Conservation (phyloP, 2,329 filamentous ascomycete species). For the Aspergillus phoenicis region DNA sequence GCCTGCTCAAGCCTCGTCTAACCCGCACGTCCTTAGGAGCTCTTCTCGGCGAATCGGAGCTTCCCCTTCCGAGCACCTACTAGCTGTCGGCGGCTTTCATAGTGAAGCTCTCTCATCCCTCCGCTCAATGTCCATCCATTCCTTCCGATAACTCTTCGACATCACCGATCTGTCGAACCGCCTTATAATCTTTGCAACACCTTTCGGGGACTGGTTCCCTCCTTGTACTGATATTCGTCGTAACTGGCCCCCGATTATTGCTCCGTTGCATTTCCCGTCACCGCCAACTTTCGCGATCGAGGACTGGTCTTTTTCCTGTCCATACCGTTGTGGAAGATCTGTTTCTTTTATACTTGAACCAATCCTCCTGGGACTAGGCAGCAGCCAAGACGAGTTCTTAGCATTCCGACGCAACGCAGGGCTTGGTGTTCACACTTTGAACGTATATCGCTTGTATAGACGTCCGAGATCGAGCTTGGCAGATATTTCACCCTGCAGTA, state of each 20-base stretch:
- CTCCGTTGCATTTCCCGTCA: slow-evolving; percentile 4
- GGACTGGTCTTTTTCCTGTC: neutral
- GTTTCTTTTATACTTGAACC: slow-evolving; percentile 24
- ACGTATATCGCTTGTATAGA: slow-evolving; percentile 28
- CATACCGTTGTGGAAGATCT: slow-evolving; percentile 3
- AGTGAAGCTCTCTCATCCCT: slow-evolving; percentile 16
- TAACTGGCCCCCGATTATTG: slow-evolving; percentile 4
- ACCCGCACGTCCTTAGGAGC: slow-evolving; percentile 20
- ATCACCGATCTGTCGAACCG: slow-evolving; percentile 5
- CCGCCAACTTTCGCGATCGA: neutral
- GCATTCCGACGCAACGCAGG: slow-evolving; percentile 33
- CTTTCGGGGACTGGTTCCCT: neutral
- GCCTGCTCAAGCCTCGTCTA: slow-evolving; percentile 16
- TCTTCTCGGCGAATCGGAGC: slow-evolving; percentile 29
- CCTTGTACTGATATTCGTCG: neutral
- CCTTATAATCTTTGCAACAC: slow-evolving; percentile 7
- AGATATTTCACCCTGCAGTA: slow-evolving; percentile 37
- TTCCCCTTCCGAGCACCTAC: slow-evolving; percentile 23
- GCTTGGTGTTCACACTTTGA: slow-evolving; percentile 25
- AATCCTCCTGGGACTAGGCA: slow-evolving; percentile 16
- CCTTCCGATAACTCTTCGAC: slow-evolving; percentile 15
- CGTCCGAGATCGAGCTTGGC: slow-evolving; percentile 33
- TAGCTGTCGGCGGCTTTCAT: slow-evolving; percentile 24
- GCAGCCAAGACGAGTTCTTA: slow-evolving; percentile 28
- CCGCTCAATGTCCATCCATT: slow-evolving; percentile 17